phyloP scores from a whole-genome alignment of 352 stramenopile species.

The Globisporangium parvum region DNA sequence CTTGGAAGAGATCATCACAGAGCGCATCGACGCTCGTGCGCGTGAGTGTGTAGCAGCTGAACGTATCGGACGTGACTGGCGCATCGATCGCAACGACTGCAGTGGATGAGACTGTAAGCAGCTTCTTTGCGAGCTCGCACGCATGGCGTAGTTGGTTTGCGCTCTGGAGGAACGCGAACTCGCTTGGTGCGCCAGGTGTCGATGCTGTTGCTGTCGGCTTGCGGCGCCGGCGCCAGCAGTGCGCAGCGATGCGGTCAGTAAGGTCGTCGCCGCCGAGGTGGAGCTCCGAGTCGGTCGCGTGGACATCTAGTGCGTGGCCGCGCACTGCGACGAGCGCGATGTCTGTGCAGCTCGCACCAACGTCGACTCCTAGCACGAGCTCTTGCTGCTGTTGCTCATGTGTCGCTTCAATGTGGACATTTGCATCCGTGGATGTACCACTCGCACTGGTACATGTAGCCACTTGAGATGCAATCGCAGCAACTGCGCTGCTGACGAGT shows the following conservation, averaged over 20 bases:
- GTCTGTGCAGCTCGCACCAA: slow-evolving; percentile 8
- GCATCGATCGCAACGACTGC: slow-evolving; percentile 28
- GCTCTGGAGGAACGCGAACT: slow-evolving; percentile 7
- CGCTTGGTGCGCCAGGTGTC: background rate
- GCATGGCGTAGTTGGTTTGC: slow-evolving; percentile 23
- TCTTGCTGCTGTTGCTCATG: background rate
- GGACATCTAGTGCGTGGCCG: slow-evolving; percentile 4
- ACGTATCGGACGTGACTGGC: slow-evolving; percentile 8
- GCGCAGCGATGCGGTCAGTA: slow-evolving; percentile 19
- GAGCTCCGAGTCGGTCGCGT: slow-evolving; percentile 9
- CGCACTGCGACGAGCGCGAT: slow-evolving; percentile 17
- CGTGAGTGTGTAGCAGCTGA: slow-evolving; percentile 29
- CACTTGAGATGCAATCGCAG: slow-evolving; percentile 8
- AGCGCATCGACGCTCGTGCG: slow-evolving; percentile 29
- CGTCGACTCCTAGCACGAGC: slow-evolving; percentile 3
- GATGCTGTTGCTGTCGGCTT: background rate
- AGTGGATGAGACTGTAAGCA: slow-evolving; percentile 28
- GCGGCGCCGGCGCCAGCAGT: slow-evolving; percentile 10
- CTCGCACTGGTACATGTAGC: background rate
- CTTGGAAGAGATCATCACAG: slow-evolving; percentile 29
- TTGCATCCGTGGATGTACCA: background rate
- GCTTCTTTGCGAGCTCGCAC: slow-evolving; percentile 33
- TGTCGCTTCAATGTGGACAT: background rate
- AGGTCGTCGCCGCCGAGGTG: slow-evolving; percentile 19
- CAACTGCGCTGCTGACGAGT: slow-evolving; percentile 31